These are phyloP conservation scores for Daedalea quercina DNA, from an alignment of 768 basidiomycete species.

Conservation along the genomic window DNA sequence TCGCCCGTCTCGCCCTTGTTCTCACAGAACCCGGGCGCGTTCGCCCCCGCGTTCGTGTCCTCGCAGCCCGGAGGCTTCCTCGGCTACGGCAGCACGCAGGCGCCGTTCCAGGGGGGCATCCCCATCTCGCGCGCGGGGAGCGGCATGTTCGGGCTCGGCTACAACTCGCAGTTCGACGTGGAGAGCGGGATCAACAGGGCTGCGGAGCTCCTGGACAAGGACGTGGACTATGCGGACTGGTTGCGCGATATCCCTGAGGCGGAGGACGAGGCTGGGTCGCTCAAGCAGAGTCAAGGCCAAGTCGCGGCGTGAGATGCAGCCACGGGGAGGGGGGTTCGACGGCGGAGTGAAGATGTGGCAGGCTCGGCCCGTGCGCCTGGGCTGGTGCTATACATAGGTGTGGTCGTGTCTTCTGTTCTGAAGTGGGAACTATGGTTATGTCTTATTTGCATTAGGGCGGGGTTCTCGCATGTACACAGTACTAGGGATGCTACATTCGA, in stretches of 20 bases:
- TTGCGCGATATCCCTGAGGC: constrained; percentile 33
- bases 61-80: constrained; percentile 22
- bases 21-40: constrained; percentile 27
- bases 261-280: constrained; percentile 13
- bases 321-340: neutral
- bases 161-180: constrained; percentile 54
- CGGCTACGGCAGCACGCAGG: neutral
- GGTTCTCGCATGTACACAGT: no score
- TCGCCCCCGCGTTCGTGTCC: constrained; percentile 31
- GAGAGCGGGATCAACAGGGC: constrained; percentile 48
- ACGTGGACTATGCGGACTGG: constrained; percentile 53
- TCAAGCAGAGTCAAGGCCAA: constrained; percentile 8
- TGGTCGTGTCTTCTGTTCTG: no score
- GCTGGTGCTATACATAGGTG: no score
- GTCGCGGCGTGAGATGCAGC: neutral
- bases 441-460: no score
- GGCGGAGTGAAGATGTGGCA: neutral
- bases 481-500: no score
- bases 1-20: constrained; percentile 31
- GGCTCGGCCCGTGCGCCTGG: no score
- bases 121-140: constrained; percentile 17
- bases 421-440: no score
- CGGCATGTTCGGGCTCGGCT: constrained; percentile 33
- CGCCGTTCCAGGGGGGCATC: neutral
- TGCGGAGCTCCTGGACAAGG: constrained; percentile 47